Conservation (phyloP, 257 asterid genomes). For the Solanum etuberosum region DNA sequence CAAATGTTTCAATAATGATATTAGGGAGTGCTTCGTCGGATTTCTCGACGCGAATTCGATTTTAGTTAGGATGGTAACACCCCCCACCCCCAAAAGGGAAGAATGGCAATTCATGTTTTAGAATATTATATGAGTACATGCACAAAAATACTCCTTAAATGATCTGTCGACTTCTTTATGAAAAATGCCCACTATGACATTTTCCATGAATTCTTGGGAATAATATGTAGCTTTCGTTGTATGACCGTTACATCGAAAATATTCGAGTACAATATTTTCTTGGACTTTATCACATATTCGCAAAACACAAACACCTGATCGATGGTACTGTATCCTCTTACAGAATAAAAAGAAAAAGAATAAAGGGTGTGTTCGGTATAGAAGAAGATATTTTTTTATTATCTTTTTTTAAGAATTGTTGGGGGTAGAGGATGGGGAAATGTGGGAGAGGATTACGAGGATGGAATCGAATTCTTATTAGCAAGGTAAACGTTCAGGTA, state of each 20-base stretch:
- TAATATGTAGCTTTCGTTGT: background rate
- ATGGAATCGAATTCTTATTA: background rate
- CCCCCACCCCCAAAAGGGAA: too few relatives aligned
- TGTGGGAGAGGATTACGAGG: background rate
- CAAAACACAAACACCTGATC: background rate
- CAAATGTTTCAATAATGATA: too few relatives aligned
- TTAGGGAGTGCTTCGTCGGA: too few relatives aligned
- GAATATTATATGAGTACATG: background rate
- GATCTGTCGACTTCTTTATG: background rate
- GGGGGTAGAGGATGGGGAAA: background rate
- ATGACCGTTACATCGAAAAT: background rate
- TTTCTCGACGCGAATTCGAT: too few relatives aligned
- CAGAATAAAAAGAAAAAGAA: background rate
- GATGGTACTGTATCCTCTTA: background rate
- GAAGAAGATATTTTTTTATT: too few relatives aligned
- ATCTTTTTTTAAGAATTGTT: background rate
- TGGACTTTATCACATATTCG: background rate
- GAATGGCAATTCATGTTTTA: background rate
- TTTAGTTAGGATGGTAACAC: background rate
- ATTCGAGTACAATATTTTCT: background rate
- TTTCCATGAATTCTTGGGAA: background rate
- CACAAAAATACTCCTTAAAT: background rate
- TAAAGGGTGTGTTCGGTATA: background rate
- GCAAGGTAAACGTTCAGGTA: too few relatives aligned
- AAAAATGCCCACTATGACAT: background rate